These are phyloP conservation scores for Boletus barrowsii DNA, from an alignment of 768 basidiomycete species.

Conservation along the genomic window DNA sequence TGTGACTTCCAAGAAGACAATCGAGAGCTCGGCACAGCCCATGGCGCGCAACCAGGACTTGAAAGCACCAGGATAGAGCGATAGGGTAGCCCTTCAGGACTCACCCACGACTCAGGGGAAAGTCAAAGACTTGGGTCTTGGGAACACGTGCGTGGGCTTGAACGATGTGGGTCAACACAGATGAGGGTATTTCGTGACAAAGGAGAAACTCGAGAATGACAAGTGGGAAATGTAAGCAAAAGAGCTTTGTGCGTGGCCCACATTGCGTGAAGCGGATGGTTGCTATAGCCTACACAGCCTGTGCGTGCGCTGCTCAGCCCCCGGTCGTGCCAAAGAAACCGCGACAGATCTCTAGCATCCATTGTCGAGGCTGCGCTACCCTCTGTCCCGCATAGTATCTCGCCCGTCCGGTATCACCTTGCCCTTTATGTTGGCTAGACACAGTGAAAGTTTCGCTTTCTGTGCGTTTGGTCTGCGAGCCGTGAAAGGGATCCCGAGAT, in stretches of 20 bases:
- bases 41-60: slow-evolving; percentile 49
- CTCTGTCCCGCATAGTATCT: slow-evolving; percentile 29
- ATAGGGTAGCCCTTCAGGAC: slow-evolving; percentile 11
- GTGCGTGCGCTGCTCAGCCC: slow-evolving; percentile 44
- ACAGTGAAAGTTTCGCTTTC: slow-evolving; percentile 27
- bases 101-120: slow-evolving; percentile 27
- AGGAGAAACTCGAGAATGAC: slow-evolving; percentile 24
- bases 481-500: slow-evolving; percentile 50
- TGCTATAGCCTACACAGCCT: slow-evolving; percentile 10
- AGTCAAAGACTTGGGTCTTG: slow-evolving; percentile 44
- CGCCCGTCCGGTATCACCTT: slow-evolving; percentile 51
- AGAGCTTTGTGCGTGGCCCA: slow-evolving; percentile 38
- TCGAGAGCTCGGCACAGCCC: slow-evolving; percentile 35
- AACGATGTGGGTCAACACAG: slow-evolving; percentile 23
- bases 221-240: slow-evolving; percentile 26
- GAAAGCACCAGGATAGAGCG: slow-evolving; percentile 54
- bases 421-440: slow-evolving; percentile 34
- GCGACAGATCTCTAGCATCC: slow-evolving; percentile 50
- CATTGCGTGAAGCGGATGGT: neutral
- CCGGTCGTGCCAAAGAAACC: slow-evolving; percentile 28
- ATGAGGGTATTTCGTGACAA: slow-evolving; percentile 1
- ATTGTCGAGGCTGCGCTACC: slow-evolving; percentile 7
- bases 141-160: slow-evolving; percentile 42
- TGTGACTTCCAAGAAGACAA: slow-evolving; percentile 14
- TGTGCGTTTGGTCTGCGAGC: slow-evolving; percentile 17